A percentile compares a stretch with the other conserved stretches of the same genome.
These are phyloP conservation scores for Umbelopsis sp. DNA, from an alignment of 192 early-diverging fungal species.

Conservation along the genomic window DNA sequence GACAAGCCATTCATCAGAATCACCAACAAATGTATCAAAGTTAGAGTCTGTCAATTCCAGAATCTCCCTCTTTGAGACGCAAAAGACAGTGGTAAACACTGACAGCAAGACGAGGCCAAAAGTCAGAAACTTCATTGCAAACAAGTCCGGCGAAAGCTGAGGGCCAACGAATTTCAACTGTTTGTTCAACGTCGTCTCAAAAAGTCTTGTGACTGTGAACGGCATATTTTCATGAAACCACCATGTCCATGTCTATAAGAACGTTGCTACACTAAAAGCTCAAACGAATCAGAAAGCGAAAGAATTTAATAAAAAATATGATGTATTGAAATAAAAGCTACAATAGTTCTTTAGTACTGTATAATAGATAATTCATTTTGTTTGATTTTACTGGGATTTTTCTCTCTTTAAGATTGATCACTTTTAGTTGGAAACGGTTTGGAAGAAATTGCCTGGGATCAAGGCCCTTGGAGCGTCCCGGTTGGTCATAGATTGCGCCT, in stretches of 20 bases:
- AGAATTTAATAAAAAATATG: neutral
- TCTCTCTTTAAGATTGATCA: too few species aligned
- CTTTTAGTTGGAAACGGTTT: neutral
- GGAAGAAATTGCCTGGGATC: slow-evolving; percentile 39
- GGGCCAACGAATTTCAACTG: neutral
- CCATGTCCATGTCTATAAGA: too few species aligned
- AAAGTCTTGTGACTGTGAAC: neutral
- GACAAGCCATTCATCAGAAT: slow-evolving; percentile 30
- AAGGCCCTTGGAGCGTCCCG: slow-evolving; percentile 23
- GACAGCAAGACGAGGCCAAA: neutral
- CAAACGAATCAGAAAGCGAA: too few species aligned
- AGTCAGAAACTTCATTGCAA: slow-evolving; percentile 5
- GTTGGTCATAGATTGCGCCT: slow-evolving; percentile 33
- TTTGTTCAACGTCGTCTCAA: neutral
- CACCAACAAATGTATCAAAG: slow-evolving; percentile 21
- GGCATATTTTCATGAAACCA: too few species aligned
- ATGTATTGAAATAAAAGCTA: slow-evolving; percentile 13
- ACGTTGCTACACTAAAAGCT: too few species aligned
- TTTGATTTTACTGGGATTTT: too few species aligned
- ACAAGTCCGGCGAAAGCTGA: too few species aligned
- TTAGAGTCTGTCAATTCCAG: slow-evolving; percentile 24
- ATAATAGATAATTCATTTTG: slow-evolving; percentile 1
- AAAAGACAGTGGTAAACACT: neutral
- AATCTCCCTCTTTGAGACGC: slow-evolving; percentile 14
- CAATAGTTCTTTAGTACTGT: slow-evolving; percentile 4